Evolutionary conservation across 2,329 filamentous ascomycete species (phyloP), one percentile per base, ranked within the genome.

Genomic region (Fusarium musae): DNA sequence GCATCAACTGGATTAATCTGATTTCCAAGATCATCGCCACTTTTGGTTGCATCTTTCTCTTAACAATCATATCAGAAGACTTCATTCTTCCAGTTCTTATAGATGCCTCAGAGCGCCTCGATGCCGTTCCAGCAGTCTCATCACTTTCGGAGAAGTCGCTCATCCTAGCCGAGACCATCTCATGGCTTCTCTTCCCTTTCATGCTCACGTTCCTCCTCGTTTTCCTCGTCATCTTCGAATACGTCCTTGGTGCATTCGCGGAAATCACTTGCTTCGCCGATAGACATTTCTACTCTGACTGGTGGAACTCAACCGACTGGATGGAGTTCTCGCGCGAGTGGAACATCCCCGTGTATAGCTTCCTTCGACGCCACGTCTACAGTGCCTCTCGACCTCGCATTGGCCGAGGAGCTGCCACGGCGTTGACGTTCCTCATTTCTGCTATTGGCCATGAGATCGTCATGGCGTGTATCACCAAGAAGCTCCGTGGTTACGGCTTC

Each of bases 191-290:
- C 28, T 98, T 98, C 83, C 96, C 96, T 6, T 99, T 98, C 82
- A 98, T 98, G 94, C 88, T 98, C 69, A 97, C 92, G 8, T 97
- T 98, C 81, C 86, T 98, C 9, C 90, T 98, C 53, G 95, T 98
- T 62, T 99, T 99, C 85, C 91, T 99, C 66, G 95, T 98, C 82
- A 98, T 98, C 78, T 99, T 98, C 82, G 96, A 99, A 82, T 99
- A 98, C 82, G 89, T 97, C 16, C 90, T 98, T 39, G 96, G 96
- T 65, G 95, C 95, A 53, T 97, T 97, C 78, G 96, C 95, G 19
- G 96, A 99, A 82, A 93, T 98, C 75, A 97, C 95, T 23, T 89
- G 92, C 77, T 98, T 98, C 81, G 96, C 93, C 59, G 96, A 98
- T 82, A 91, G 96, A 44, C 94, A 96, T 82, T 98, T 98, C 85